A percentile compares a stretch with the other conserved stretches of the same genome.
Conservation (phyloP, 1,284 basidiomycete genomes). For the Pyrrhoderma lamaoense region DNA sequence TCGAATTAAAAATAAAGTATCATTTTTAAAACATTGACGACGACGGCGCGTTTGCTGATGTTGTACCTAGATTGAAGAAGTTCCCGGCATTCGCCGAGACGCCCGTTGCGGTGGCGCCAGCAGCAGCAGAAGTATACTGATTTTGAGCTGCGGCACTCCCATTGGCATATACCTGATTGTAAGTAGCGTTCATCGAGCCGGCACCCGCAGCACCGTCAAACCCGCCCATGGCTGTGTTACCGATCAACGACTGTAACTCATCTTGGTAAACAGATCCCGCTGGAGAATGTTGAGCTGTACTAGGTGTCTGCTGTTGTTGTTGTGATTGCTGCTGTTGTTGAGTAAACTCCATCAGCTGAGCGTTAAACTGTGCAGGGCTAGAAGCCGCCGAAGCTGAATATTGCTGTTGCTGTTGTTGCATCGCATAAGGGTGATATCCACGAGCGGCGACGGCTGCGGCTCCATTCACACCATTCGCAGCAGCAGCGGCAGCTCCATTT, state of each 20-base stretch:
- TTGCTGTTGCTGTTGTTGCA: constrained; percentile 20
- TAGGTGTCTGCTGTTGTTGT: constrained; percentile 1
- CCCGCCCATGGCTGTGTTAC: background rate
- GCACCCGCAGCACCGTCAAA: background rate
- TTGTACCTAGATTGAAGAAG: background rate
- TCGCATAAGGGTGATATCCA: constrained; percentile 53
- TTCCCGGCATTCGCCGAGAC: background rate
- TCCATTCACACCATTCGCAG: constrained; percentile 13
- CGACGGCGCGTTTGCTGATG: background rate
- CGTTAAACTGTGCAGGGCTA: constrained; percentile 46
- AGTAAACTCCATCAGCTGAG: constrained; percentile 34
- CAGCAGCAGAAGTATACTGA: constrained; percentile 1
- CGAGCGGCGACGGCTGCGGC: constrained; percentile 21
- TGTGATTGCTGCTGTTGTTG: constrained; percentile 7
- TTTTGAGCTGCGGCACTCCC: background rate
- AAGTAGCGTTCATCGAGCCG: constrained; percentile 1
- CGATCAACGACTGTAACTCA: constrained; percentile 11
- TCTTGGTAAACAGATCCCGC: constrained; percentile 21
- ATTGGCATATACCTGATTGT: background rate
- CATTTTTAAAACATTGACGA: constrained; percentile 1
- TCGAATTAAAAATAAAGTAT: background rate
- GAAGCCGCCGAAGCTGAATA: constrained; percentile 28
- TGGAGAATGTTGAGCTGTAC: constrained; percentile 22
- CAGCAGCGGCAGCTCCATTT: no score
- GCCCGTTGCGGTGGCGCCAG: background rate